Base-by-base conservation (phyloP, 192 early-diverging fungal species). In the Gamsiella multidivaricata region DNA sequence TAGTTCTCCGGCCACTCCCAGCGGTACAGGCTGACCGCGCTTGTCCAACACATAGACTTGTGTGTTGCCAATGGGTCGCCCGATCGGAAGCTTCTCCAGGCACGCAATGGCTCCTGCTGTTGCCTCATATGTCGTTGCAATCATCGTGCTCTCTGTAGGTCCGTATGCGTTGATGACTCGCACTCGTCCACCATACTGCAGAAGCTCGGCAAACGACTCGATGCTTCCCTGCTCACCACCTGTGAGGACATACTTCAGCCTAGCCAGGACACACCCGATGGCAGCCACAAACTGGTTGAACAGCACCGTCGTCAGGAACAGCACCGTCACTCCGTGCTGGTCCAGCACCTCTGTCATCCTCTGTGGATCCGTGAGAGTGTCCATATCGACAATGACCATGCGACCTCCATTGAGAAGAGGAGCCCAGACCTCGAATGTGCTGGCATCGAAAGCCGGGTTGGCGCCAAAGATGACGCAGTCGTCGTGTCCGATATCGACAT, bases 101-200 rank as follows among this genome's bases (percentile, higher is more conserved):
- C n/a, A n/a, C n/a, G n/a, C n/a, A n/a, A n/a, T n/a, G n/a, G n/a
- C 32, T 26, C 12, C n/a, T n/a, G n/a, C 0, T 0, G 42, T 60
- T 26, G 28, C 20, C 2, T 28, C 18, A 23, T 63, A n/a, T n/a
- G 2, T 29, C 26, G 14, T n/a, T 18, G 4, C 3, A 6, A 0
- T 8, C 26, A 18, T 9, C 20, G 80, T 49, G n/a, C 61, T 62
- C 50, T 83, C 82, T 5, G 82, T 76, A 0, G 82, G 80, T 3
- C 81, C 80, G 50, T 82, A 82, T 3, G 39, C 51, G 55, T 82
- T 82, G 25, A 60, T 46, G 18, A 79, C 20, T 3, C 8, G 20
- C 22, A 2, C 25, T 12, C 22, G 34, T 56, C 32, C 9, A 36
- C 18, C 14, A 52, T 25, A 17, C 25, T 28, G n/a, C 45, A 3